A percentile compares a stretch with the other conserved stretches of the same genome.
Evolutionary conservation across 2,329 filamentous ascomycete genomes (phyloP).

Genomic region (Colletotrichum viniferum): DNA sequence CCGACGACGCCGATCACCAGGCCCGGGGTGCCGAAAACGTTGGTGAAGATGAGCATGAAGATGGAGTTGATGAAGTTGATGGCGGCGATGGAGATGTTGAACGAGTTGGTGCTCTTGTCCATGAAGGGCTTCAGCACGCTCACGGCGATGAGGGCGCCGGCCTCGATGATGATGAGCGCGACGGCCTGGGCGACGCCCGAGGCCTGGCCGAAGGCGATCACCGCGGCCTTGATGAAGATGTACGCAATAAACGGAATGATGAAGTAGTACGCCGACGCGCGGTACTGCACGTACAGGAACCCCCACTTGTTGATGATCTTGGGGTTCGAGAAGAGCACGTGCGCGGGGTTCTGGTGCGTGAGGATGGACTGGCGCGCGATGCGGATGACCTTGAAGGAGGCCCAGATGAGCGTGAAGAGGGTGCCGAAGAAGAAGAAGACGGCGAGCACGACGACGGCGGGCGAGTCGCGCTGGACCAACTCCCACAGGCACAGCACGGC

Average conservation of each 20-base stretch:
- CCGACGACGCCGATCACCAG: slow-evolving; percentile 88
- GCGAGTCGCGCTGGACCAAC: slow-evolving; percentile 82
- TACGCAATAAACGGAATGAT: slow-evolving; percentile 82
- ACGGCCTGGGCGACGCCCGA: slow-evolving; percentile 79
- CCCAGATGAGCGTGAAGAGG: slow-evolving; percentile 79
- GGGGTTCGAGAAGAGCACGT: slow-evolving; percentile 95
- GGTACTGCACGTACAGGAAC: slow-evolving; percentile 96
- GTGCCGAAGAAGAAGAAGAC: slow-evolving; percentile 89
- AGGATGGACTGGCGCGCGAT: slow-evolving; percentile 86
- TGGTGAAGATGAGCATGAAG: slow-evolving; percentile 87
- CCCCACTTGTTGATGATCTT: slow-evolving; percentile 96
- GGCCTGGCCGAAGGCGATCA: slow-evolving; percentile 80
- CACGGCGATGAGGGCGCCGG: slow-evolving; percentile 75
- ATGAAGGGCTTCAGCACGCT: slow-evolving; percentile 91
- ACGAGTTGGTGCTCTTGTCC: slow-evolving; percentile 97
- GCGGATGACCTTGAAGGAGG: slow-evolving; percentile 85
- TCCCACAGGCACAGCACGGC: slow-evolving; percentile 92
- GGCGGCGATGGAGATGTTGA: slow-evolving; percentile 90
- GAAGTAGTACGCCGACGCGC: slow-evolving; percentile 95
- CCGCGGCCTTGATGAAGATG: slow-evolving; percentile 83
- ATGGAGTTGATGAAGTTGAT: slow-evolving; percentile 92
- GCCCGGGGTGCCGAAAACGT: slow-evolving; percentile 82
- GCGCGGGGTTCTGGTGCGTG: slow-evolving; percentile 96
- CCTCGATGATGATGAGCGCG: slow-evolving; percentile 83
- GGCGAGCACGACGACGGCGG: slow-evolving; percentile 84